Evolutionary conservation across 306 rosid species (phyloP).

Genomic region (Luffa acutangula): DNA sequence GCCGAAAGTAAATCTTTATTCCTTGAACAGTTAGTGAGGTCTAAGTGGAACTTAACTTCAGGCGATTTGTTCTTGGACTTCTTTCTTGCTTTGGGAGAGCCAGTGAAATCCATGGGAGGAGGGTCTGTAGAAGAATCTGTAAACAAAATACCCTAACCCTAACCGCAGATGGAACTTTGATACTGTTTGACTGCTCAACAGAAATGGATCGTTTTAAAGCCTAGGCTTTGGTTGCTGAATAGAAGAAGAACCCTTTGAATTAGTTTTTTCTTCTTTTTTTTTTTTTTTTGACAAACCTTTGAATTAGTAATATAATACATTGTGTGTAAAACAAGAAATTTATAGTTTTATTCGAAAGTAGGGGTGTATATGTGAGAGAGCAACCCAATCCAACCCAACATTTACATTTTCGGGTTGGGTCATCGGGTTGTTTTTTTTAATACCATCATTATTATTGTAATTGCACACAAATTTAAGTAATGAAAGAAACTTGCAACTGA

Average conservation of each 20-base stretch:
- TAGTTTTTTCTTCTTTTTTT: too few relatives aligned
- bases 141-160: neutral
- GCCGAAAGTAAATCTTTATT: constrained; percentile 43
- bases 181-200: neutral
- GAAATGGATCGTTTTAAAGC: neutral
- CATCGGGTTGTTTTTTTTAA: too few relatives aligned
- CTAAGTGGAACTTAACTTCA: constrained; percentile 47
- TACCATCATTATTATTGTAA: too few relatives aligned
- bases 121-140: neutral
- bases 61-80: constrained; percentile 32
- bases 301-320: neutral
- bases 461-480: too few relatives aligned
- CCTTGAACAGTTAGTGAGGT: constrained; percentile 57
- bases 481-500: too few relatives aligned
- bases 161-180: neutral
- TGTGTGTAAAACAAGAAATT: too few relatives aligned
- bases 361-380: too few relatives aligned
- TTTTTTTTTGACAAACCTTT: neutral
- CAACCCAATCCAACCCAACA: too few relatives aligned
- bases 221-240: neutral
- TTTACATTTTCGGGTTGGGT: too few relatives aligned
- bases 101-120: constrained; percentile 26
- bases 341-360: too few relatives aligned
- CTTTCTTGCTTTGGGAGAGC: constrained; percentile 25
- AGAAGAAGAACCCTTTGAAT: neutral